Percentiles rank a stretch among this genome's conserved stretches.
Evolutionary conservation across 768 basidiomycete genomes (phyloP).

Genomic region (Panus rudis): DNA sequence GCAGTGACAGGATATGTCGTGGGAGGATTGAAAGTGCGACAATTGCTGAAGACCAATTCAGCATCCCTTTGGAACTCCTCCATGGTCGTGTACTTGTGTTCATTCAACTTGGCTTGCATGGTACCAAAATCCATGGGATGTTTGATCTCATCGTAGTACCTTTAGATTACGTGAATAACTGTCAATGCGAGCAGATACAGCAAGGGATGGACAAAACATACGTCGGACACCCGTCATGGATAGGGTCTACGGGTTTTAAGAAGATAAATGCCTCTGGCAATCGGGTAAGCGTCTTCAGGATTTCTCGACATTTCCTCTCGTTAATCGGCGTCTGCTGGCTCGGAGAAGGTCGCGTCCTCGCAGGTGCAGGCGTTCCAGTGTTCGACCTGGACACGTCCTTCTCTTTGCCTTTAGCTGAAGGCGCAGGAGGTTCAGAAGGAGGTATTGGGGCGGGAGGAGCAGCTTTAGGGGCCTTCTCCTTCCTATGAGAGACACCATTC

Average conservation of each 20-base stretch:
- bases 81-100: constrained; percentile 69
- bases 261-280: constrained; percentile 71
- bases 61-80: constrained; percentile 76
- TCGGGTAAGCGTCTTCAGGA: constrained; percentile 53
- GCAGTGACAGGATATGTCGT: constrained; percentile 66
- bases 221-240: constrained; percentile 85
- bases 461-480: constrained; percentile 4
- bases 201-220: constrained; percentile 33
- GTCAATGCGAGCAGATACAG: neutral
- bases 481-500: constrained; percentile 5
- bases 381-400: constrained; percentile 38
- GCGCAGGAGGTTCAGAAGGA: constrained; percentile 31
- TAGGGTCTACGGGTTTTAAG: constrained; percentile 75
- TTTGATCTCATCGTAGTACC: constrained; percentile 87
- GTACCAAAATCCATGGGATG: constrained; percentile 94
- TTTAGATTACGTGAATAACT: constrained; percentile 23
- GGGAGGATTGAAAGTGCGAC: constrained; percentile 86
- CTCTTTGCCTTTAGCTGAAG: constrained; percentile 62
- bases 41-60: constrained; percentile 81
- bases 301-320: constrained; percentile 76
- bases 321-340: constrained; percentile 49
- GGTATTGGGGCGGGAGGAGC: constrained; percentile 10
- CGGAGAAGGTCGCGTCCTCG: constrained; percentile 21
- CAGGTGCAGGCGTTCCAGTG: constrained; percentile 30
- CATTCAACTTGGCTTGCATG: constrained; percentile 59